These are phyloP conservation scores for Nicotiana tabacum DNA, from an alignment of 257 asterid genomes.

Conservation along the genomic window DNA sequence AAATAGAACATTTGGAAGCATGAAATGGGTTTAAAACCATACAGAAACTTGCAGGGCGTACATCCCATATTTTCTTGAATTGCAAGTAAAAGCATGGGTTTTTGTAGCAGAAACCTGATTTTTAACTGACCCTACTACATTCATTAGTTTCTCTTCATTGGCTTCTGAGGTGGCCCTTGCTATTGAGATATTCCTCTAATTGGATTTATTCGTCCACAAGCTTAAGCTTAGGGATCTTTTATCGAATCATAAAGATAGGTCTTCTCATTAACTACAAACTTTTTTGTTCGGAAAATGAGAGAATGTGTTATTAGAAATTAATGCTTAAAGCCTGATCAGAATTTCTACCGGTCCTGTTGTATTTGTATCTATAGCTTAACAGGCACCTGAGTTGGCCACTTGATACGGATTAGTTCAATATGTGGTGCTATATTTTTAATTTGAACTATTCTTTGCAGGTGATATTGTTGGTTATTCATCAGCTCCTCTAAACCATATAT, in stretches of 20 bases:
- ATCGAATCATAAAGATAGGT: neutral
- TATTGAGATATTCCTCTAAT: neutral
- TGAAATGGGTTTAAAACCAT: neutral
- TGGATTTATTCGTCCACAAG: neutral
- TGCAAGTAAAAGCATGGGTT: neutral
- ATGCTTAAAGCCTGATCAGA: neutral
- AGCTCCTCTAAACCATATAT: conserved; percentile 54
- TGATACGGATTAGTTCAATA: neutral
- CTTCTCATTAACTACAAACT: neutral
- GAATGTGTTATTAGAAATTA: neutral
- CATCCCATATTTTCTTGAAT: neutral
- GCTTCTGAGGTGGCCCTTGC: neutral
- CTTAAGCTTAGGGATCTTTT: neutral
- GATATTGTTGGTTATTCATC: conserved; percentile 59
- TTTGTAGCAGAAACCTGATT: neutral
- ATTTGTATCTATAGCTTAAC: neutral
- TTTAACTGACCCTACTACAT: neutral
- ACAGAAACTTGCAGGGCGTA: neutral
- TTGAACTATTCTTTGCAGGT: conserved; percentile 44
- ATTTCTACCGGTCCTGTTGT: neutral
- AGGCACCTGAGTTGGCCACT: neutral
- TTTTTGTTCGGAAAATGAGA: neutral
- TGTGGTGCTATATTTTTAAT: neutral
- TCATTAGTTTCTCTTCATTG: neutral
- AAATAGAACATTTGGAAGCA: neutral